Percentiles rank a stretch among this genome's conserved stretches.
Evolutionary conservation across 139 green algal genomes (phyloP).

Genomic region (Chlorella sp.): DNA sequence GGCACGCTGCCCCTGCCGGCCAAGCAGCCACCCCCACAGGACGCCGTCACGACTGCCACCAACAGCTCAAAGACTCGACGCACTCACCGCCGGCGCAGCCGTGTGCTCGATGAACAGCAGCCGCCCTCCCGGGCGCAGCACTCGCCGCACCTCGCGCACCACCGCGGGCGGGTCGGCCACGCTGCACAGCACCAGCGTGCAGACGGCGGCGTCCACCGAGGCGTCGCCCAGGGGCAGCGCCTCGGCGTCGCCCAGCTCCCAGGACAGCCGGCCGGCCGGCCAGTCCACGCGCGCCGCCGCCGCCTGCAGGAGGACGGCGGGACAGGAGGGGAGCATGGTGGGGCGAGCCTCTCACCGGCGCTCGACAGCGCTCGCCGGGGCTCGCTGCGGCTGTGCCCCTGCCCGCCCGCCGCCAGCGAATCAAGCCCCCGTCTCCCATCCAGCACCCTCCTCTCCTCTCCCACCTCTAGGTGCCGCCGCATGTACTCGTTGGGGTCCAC

Average conservation of each 20-base stretch:
- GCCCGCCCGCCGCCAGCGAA: slow-evolving; percentile 15
- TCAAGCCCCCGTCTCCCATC: background rate
- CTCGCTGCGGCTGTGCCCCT: slow-evolving; percentile 73
- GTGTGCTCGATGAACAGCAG: slow-evolving; percentile 69
- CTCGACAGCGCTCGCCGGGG: too few relatives aligned
- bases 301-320: too few relatives aligned
- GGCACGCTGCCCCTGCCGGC: too few relatives aligned
- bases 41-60: too few relatives aligned
- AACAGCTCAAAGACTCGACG: too few relatives aligned
- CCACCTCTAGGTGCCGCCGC: background rate
- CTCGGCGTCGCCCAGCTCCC: slow-evolving; percentile 46
- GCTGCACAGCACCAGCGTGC: slow-evolving; percentile 71
- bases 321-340: slow-evolving; percentile 55
- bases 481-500: slow-evolving; percentile 20
- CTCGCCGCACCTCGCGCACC: slow-evolving; percentile 49
- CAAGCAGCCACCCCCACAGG: too few relatives aligned
- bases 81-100: too few relatives aligned
- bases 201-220: slow-evolving; percentile 57
- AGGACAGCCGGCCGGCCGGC: slow-evolving; percentile 21
- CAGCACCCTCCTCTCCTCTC: background rate
- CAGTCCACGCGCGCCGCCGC: slow-evolving; percentile 7
- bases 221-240: slow-evolving; percentile 47
- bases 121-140: slow-evolving; percentile 59
- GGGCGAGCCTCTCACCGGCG: too few relatives aligned
- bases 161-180: slow-evolving; percentile 36